Conservation (phyloP, 208 protist species). For the Acanthamoeba triangularis region DNA sequence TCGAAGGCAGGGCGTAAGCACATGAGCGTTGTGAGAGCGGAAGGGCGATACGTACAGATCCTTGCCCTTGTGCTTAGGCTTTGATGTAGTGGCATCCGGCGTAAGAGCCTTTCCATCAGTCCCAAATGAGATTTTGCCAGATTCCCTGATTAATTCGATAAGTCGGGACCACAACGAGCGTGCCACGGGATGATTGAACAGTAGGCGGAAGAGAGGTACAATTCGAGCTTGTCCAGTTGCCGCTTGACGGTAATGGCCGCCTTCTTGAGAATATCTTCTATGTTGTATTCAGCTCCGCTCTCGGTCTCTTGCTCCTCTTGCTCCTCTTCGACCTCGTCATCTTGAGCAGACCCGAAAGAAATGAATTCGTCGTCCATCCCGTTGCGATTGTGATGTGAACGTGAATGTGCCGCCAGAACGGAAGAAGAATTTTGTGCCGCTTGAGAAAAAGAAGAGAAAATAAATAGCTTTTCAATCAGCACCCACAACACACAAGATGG, state of each 20-base stretch:
- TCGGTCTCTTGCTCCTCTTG: background rate
- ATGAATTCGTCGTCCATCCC: slow-evolving; percentile 4
- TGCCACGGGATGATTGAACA: background rate
- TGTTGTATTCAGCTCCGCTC: background rate
- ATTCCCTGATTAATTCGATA: background rate
- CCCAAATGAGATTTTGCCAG: slow-evolving; percentile 16
- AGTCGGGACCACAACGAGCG: background rate
- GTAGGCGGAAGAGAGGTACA: background rate
- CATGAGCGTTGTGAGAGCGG: background rate
- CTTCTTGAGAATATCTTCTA: slow-evolving; percentile 56
- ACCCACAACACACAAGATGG: background rate
- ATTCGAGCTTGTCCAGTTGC: slow-evolving; percentile 52
- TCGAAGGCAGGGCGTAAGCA: background rate
- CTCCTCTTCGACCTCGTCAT: background rate
- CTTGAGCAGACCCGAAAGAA: background rate
- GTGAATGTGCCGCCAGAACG: background rate
- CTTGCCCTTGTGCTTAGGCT: background rate
- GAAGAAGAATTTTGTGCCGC: background rate
- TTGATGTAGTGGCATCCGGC: background rate
- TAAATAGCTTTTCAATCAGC: background rate
- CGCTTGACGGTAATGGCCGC: slow-evolving; percentile 1
- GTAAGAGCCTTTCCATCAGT: background rate
- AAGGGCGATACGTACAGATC: background rate
- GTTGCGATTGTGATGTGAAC: background rate
- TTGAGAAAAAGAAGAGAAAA: background rate